Evolutionary conservation across 768 basidiomycete species (phyloP).

Genomic region (Lactarius hatsudake): DNA sequence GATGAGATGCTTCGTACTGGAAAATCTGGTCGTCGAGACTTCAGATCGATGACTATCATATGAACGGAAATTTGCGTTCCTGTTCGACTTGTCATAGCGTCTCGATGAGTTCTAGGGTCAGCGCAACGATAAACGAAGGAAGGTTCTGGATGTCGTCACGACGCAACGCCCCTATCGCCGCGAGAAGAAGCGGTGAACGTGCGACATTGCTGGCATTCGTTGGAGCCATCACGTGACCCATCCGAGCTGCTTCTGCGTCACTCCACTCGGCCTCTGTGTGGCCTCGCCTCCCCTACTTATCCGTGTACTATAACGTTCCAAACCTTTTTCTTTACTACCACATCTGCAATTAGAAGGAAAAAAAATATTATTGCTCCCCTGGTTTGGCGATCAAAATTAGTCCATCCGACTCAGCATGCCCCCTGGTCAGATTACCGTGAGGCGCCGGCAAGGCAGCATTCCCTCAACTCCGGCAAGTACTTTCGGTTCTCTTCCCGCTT

Average conservation of each 20-base stretch:
- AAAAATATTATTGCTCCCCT: not conserved
- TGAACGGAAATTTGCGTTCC: not conserved
- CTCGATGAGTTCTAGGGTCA: not conserved
- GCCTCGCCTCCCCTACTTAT: not conserved
- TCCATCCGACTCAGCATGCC: not conserved
- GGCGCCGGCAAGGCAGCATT: slow-evolving; percentile 7
- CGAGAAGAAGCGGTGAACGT: not conserved
- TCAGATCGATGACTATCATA: not conserved
- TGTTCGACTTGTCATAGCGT: not conserved
- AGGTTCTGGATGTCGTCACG: not conserved
- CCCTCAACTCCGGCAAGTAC: slow-evolving; percentile 10
- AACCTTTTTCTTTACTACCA: not conserved
- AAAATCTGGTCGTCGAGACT: not conserved
- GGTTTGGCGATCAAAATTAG: not conserved
- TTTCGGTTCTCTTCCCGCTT: not conserved
- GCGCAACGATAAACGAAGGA: not conserved
- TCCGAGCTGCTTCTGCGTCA: not conserved
- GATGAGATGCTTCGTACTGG: not conserved
- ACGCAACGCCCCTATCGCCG: not conserved
- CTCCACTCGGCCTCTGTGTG: not conserved
- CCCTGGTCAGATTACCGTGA: not conserved
- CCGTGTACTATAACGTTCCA: not conserved
- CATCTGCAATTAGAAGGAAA: not conserved
- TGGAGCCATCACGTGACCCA: not conserved
- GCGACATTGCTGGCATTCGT: not conserved